Evolutionary conservation across 2,329 filamentous ascomycete genomes (phyloP).

Genomic region (Xylariaceae sp.): DNA sequence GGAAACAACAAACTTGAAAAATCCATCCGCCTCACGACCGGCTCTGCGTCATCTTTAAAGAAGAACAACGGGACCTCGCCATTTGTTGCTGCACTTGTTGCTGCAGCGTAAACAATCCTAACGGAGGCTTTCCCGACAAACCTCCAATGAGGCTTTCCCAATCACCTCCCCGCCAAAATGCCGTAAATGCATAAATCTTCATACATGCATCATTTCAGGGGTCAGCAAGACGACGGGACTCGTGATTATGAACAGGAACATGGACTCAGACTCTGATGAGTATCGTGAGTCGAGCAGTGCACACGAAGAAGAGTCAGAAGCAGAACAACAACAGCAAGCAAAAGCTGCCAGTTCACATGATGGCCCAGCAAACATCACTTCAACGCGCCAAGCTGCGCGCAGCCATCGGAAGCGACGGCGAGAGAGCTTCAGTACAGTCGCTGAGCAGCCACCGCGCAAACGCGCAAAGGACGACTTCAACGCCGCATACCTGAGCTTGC

Average conservation of each 20-base stretch:
- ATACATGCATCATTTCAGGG: slow-evolving; percentile 23
- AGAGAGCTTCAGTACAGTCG: slow-evolving; percentile 24
- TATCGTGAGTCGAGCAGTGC: slow-evolving; percentile 9
- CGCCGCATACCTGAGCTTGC: slow-evolving; percentile 43
- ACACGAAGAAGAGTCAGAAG: neutral
- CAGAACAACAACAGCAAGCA: no score
- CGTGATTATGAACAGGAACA: neutral
- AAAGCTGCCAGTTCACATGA: neutral
- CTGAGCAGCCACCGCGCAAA: slow-evolving; percentile 38
- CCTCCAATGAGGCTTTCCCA: neutral
- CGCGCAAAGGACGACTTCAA: slow-evolving; percentile 42
- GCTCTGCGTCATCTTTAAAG: neutral
- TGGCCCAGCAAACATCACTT: neutral
- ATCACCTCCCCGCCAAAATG: neutral
- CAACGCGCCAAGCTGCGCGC: neutral
- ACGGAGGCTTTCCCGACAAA: neutral
- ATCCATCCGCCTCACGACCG: neutral
- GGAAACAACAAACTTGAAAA: neutral
- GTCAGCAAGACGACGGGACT: neutral
- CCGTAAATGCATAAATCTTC: slow-evolving; percentile 13
- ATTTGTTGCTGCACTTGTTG: neutral
- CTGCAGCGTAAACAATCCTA: neutral
- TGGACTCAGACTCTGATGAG: slow-evolving; percentile 18
- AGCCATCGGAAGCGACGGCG: slow-evolving; percentile 17
- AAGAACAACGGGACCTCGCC: neutral